A percentile compares a stretch with the other conserved stretches of the same genome.
These are phyloP conservation scores for Didymella pinodella DNA, from an alignment of 2,329 filamentous ascomycete genomes.

Conservation along the genomic window DNA sequence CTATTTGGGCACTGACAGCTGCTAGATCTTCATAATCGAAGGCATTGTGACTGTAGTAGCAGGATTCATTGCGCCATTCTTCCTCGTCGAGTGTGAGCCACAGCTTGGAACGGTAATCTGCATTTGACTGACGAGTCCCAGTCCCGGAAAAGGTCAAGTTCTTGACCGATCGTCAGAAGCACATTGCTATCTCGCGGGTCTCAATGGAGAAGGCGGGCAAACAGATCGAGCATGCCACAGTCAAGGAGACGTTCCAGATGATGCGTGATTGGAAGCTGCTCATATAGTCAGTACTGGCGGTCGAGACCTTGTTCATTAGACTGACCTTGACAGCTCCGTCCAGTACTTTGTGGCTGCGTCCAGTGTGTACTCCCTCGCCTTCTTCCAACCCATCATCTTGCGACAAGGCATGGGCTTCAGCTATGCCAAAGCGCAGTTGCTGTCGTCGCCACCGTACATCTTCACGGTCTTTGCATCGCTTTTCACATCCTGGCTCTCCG, in stretches of 20 bases:
- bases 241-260: constrained; percentile 34
- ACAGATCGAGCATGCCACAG: constrained; percentile 35
- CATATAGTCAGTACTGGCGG: constrained; percentile 30
- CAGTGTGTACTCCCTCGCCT: constrained; percentile 35
- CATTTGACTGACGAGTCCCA: constrained; percentile 3
- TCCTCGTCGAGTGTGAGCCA: constrained; percentile 36
- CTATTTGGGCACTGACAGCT: neutral
- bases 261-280: constrained; percentile 44
- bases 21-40: constrained; percentile 36
- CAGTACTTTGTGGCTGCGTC: constrained; percentile 45
- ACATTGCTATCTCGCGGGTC: constrained; percentile 35
- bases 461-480: constrained; percentile 35
- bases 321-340: constrained; percentile 28
- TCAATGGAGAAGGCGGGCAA: constrained; percentile 36
- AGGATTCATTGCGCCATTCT: constrained; percentile 33
- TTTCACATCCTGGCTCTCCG: constrained; percentile 31
- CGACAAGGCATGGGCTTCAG: constrained; percentile 38
- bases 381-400: constrained; percentile 38
- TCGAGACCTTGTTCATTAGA: neutral
- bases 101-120: too few species aligned
- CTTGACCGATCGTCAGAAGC: constrained; percentile 38
- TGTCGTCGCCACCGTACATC: constrained; percentile 35
- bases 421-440: constrained; percentile 34
- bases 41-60: constrained; percentile 30
- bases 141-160: constrained; percentile 41